Evolutionary conservation across 352 stramenopile genomes (phyloP).

Genomic region (Phytophthora crassamura): DNA sequence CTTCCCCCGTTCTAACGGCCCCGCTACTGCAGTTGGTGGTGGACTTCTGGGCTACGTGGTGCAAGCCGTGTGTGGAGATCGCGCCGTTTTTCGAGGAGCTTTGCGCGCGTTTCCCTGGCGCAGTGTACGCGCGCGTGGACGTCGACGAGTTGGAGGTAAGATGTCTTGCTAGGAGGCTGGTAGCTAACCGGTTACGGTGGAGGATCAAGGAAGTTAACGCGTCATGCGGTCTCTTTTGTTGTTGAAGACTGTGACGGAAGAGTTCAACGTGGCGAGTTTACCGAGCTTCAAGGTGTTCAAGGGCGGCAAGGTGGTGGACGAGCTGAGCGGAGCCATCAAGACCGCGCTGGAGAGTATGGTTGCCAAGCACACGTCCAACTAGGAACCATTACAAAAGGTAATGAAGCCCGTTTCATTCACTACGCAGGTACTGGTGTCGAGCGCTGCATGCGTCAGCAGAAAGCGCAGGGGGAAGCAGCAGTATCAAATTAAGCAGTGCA

Average conservation of each 20-base stretch:
- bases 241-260: constrained; percentile 59
- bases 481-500: no score
- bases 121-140: constrained; percentile 81
- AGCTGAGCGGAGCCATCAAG: constrained; percentile 83
- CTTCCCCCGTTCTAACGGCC: no score
- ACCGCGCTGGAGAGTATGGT: constrained; percentile 65
- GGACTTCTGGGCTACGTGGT: constrained; percentile 89
- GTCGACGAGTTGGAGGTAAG: constrained; percentile 75
- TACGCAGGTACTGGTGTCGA: neutral
- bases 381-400: neutral
- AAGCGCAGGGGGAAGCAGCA: no score
- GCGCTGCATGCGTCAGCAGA: no score
- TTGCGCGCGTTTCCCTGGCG: constrained; percentile 53
- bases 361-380: constrained; percentile 45
- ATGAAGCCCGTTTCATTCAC: constrained; percentile 5
- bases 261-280: constrained; percentile 84
- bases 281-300: constrained; percentile 96
- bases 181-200: neutral
- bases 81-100: constrained; percentile 80
- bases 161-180: neutral
- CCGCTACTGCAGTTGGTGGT: constrained; percentile 85
- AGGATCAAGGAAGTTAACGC: no score
- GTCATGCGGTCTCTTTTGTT: neutral
- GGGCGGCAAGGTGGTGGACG: constrained; percentile 85
- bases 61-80: constrained; percentile 82